phyloP scores from a whole-genome alignment of 345 rosid genomes.

The Acer negundo region DNA sequence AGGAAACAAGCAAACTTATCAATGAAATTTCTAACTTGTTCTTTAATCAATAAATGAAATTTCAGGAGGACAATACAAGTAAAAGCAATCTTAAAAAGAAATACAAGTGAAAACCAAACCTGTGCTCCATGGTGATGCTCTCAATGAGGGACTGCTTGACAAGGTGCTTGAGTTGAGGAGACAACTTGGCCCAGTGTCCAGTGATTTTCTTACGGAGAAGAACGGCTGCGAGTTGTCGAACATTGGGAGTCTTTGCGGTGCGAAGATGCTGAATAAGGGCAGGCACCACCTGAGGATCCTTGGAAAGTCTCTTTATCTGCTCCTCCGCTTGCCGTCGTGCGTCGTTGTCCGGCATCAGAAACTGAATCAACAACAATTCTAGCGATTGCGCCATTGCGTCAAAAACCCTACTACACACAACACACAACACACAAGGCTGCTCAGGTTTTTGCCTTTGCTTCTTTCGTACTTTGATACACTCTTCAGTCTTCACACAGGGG shows the following conservation, averaged over 20 bases:
- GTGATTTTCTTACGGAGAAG: constrained; percentile 99
- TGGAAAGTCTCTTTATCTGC: constrained; percentile 89
- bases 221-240: constrained; percentile 98
- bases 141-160: constrained; percentile 91
- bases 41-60: no score
- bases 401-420: not conserved
- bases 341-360: constrained; percentile 99
- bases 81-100: not conserved
- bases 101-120: constrained; percentile 51
- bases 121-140: constrained; percentile 92
- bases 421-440: no score
- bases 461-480: no score
- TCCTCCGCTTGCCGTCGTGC: constrained; percentile 98
- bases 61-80: not conserved
- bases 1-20: no score
- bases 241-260: constrained; percentile 97
- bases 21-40: no score
- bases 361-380: constrained; percentile 86
- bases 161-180: constrained; percentile 74
- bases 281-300: constrained; percentile 98
- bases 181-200: constrained; percentile 97
- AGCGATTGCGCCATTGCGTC: constrained; percentile 83
- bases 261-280: constrained; percentile 97
- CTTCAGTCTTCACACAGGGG: no score
- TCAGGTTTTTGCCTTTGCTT: no score